Percentiles rank a stretch among this genome's conserved stretches.
phyloP scores from a whole-genome alignment of 345 rosid genomes.

The Combretum micranthum region DNA sequence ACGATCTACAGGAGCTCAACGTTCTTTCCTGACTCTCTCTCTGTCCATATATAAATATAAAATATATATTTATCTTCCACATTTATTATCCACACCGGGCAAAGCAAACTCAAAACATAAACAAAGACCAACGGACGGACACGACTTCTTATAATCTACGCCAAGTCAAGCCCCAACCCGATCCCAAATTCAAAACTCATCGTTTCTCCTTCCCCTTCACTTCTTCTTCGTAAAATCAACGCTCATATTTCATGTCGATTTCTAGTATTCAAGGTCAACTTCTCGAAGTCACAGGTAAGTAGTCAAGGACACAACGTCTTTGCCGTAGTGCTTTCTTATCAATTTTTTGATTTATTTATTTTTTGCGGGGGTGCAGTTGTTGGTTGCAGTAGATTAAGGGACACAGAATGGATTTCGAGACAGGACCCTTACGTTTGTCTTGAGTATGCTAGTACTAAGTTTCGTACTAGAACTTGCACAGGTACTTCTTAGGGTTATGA shows the following conservation, averaged over 20 bases:
- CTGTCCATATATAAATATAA: no score
- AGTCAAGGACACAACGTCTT: background rate
- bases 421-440: slow-evolving; percentile 22
- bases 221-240: background rate
- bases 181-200: no score
- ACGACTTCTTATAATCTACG: no score
- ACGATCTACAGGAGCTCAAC: no score
- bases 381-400: slow-evolving; percentile 16
- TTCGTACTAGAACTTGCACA: slow-evolving; percentile 20
- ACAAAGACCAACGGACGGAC: no score
- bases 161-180: no score
- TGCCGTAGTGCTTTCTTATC: background rate
- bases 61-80: no score
- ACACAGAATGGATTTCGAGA: slow-evolving; percentile 21
- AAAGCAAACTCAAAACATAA: no score
- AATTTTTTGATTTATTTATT: background rate
- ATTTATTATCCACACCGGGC: no score
- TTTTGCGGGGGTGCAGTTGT: slow-evolving; percentile 13
- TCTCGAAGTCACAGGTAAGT: slow-evolving; percentile 73
- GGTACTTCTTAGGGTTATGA: slow-evolving; percentile 3
- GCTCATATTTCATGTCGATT: slow-evolving; percentile 21
- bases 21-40: no score
- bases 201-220: background rate
- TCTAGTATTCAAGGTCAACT: slow-evolving; percentile 62
- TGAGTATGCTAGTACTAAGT: slow-evolving; percentile 19